phyloP scores from a whole-genome alignment of 371 early-diverging fungal genomes.

The Lichtheimia ornata region DNA sequence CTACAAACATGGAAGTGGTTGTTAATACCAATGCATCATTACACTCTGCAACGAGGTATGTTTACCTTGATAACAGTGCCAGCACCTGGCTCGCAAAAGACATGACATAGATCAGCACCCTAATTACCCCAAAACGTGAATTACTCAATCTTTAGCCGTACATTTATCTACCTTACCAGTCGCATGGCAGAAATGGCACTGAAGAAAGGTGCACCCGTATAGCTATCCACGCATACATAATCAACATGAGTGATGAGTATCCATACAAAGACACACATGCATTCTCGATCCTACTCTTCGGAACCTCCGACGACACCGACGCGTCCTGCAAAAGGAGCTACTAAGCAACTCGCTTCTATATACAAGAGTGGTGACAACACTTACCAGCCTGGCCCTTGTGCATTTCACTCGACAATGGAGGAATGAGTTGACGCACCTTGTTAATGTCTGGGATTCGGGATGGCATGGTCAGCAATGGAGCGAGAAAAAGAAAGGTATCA shows the following conservation, averaged over 20 bases:
- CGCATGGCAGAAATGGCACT: slow-evolving; percentile 79
- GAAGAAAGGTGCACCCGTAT: slow-evolving; percentile 96
- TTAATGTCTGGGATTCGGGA: slow-evolving; percentile 44
- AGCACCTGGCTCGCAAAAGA: slow-evolving; percentile 88
- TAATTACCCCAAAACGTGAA: slow-evolving; percentile 23
- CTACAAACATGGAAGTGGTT: slow-evolving; percentile 16
- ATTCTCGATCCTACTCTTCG: slow-evolving; percentile 57
- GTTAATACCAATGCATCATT: neutral
- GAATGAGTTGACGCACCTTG: slow-evolving; percentile 66
- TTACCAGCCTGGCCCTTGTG: slow-evolving; percentile 91
- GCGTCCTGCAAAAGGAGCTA: slow-evolving; percentile 46
- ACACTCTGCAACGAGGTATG: neutral
- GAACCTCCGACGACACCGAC: slow-evolving; percentile 77
- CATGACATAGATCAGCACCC: slow-evolving; percentile 92
- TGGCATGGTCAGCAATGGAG: slow-evolving; percentile 18
- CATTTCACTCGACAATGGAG: slow-evolving; percentile 64
- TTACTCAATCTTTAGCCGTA: neutral
- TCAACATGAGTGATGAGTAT: neutral
- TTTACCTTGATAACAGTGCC: slow-evolving; percentile 74
- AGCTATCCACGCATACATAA: slow-evolving; percentile 38
- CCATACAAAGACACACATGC: slow-evolving; percentile 1
- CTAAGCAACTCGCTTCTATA: neutral
- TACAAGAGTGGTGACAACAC: neutral
- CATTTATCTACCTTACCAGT: slow-evolving; percentile 53
- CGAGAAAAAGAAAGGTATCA: neutral